Conservation (phyloP, 805 yeast species). For the Saturnispora dispora region DNA sequence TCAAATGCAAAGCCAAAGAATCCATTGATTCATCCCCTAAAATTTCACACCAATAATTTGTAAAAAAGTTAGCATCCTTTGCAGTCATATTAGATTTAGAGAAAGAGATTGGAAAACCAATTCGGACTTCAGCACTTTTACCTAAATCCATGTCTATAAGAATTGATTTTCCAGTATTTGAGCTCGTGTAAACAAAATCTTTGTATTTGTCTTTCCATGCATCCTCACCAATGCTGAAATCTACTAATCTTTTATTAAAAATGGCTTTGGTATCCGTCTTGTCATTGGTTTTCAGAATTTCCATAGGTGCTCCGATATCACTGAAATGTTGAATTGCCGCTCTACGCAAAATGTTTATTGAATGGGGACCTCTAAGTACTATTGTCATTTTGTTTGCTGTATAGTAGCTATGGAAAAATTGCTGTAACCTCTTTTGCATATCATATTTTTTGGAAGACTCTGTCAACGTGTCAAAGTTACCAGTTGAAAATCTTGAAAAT, state of each 20-base stretch:
- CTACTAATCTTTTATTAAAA: background rate
- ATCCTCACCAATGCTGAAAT: constrained; percentile 8
- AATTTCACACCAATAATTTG: constrained; percentile 43
- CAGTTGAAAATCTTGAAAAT: constrained; percentile 58
- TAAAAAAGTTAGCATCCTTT: constrained; percentile 25
- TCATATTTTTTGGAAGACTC: constrained; percentile 27
- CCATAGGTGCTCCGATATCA: constrained; percentile 19
- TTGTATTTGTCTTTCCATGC: constrained; percentile 19
- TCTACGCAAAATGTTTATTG: constrained; percentile 48
- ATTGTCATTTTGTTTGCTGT: constrained; percentile 42
- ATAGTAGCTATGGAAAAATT: constrained; percentile 36
- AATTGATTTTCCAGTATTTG: constrained; percentile 24
- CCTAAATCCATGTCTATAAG: constrained; percentile 33
- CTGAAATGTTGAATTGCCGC: constrained; percentile 38
- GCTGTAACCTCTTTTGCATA: constrained; percentile 28
- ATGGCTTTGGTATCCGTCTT: background rate
- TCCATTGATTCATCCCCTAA: constrained; percentile 55
- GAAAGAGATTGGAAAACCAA: constrained; percentile 27
- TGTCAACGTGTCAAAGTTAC: constrained; percentile 43
- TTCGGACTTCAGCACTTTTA: background rate
- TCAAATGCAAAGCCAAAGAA: constrained; percentile 38
- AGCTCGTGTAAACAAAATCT: constrained; percentile 18
- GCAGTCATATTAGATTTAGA: constrained; percentile 7
- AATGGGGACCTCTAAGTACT: constrained; percentile 59
- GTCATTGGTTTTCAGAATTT: background rate